Conservation (phyloP, 164 flowering plant species). For the Vitis rotundifolia region DNA sequence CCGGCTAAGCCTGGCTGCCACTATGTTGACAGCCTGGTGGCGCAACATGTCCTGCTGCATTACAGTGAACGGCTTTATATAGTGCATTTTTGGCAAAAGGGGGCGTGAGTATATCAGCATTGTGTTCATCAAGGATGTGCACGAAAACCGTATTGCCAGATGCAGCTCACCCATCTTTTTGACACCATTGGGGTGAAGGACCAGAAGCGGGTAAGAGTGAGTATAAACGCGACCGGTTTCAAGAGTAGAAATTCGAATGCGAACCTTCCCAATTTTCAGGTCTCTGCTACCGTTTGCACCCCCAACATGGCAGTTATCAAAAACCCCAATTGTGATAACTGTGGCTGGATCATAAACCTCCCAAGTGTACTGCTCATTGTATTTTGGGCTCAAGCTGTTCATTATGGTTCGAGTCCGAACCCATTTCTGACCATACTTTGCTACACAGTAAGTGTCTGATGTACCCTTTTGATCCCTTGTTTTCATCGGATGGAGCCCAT, state of each 20-base stretch:
- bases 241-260: slow-evolving; percentile 64
- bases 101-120: slow-evolving; percentile 47
- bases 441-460: slow-evolving; percentile 66
- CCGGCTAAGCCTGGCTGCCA: slow-evolving; percentile 59
- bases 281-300: slow-evolving; percentile 38
- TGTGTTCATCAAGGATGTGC: slow-evolving; percentile 40
- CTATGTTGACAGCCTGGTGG: slow-evolving; percentile 47
- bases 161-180: slow-evolving; percentile 74
- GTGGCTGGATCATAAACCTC: slow-evolving; percentile 73
- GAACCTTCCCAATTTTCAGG: slow-evolving; percentile 53
- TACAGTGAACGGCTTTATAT: slow-evolving; percentile 42
- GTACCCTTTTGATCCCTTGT: slow-evolving; percentile 51
- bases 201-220: slow-evolving; percentile 54
- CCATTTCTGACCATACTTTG: slow-evolving; percentile 69
- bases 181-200: slow-evolving; percentile 59
- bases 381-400: slow-evolving; percentile 53
- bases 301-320: slow-evolving; percentile 45
- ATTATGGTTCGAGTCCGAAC: slow-evolving; percentile 61
- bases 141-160: slow-evolving; percentile 56
- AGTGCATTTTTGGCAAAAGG: slow-evolving; percentile 67
- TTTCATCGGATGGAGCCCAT: slow-evolving; percentile 59
- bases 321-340: slow-evolving; percentile 61
- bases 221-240: slow-evolving; percentile 70
- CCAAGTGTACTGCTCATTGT: slow-evolving; percentile 75
- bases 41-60: slow-evolving; percentile 52